Evolutionary conservation across 305 asterid genomes (phyloP).

Genomic region (Fraxinus albicans): DNA sequence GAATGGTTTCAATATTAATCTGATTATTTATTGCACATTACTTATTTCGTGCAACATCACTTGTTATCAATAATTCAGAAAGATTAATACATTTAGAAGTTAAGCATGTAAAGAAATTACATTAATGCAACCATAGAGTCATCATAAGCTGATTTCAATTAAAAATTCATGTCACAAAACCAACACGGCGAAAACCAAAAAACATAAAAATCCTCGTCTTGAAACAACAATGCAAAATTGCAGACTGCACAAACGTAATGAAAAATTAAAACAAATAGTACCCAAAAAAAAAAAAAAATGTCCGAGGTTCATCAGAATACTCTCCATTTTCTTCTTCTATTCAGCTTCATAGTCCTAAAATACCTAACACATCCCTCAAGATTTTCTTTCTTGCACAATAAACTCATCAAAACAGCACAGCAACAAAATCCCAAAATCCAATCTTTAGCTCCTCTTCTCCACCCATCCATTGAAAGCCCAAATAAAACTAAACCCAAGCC

Average conservation of each 20-base stretch:
- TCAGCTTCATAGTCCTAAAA: constrained; percentile 34
- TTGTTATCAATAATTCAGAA: background rate
- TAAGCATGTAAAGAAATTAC: background rate
- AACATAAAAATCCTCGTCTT: background rate
- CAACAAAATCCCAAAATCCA: constrained; percentile 74
- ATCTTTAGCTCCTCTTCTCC: constrained; percentile 57
- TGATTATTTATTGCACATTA: background rate
- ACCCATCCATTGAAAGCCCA: constrained; percentile 58
- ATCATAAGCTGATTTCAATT: background rate
- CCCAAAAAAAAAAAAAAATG: background rate
- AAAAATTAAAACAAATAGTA: background rate
- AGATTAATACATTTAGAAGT: background rate
- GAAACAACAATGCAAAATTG: background rate
- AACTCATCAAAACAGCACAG: constrained; percentile 57
- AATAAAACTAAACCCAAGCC: constrained; percentile 48
- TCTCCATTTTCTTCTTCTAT: constrained; percentile 42
- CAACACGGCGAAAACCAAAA: background rate
- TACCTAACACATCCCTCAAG: constrained; percentile 32
- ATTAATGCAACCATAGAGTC: constrained; percentile 5
- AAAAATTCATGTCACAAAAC: background rate
- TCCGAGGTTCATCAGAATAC: constrained; percentile 25
- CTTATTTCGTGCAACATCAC: background rate
- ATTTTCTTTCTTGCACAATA: constrained; percentile 47
- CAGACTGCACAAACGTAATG: background rate
- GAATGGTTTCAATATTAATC: background rate